Base-by-base conservation (phyloP, 2,329 filamentous ascomycete species). In the Aspergillus awamori region DNA sequence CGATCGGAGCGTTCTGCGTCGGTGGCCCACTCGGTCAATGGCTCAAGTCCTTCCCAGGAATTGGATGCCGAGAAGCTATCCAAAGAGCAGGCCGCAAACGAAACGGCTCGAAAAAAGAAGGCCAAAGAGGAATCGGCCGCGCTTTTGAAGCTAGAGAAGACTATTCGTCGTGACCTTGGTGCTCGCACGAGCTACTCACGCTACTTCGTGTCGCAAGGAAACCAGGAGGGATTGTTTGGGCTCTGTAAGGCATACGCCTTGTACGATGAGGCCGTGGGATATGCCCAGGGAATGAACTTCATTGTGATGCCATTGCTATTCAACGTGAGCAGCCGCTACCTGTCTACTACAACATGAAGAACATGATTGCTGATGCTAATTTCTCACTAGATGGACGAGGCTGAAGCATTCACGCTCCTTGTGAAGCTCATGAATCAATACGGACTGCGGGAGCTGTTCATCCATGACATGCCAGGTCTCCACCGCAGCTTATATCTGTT, bases 281-380 rank as follows among this genome's bases (percentile, higher is more conserved):
- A 99, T 76, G 94, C 96, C 0, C 95, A 99, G 77, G 95, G 95
- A 73, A 97, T 99, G 91, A 99, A 98, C 74, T 99, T 99, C 72
- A 87, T 99, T 62, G 91, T 93, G 53, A 98, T 98, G 93, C 95
- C 96, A 24, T 77, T 99, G 17, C 82, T 99, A 1, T 97, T 99
- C 80, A 98, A 97, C 75, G 89, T 91, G 79, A 82, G 88, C 76
- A 53, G 30, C 15, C 33, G 26, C 11, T 36, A 26, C 10, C 13
- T 15, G 17, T 22, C n/a, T 8, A 43, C 26, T 8, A 24, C 8
- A 26, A 8, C 39, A 15, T 30, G 10, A 17, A 30, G 10, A 30
- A 20, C 8, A 30, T 20, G 8, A 8, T 51, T 17, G 8, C 26
- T 47, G 26, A 56, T 45, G 26, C 53, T 61, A 56, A 53, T 33